Evolutionary conservation across 768 basidiomycete genomes (phyloP), one percentile per base, ranked within the genome.

Genomic region (Neoboletus subvelutipes): DNA sequence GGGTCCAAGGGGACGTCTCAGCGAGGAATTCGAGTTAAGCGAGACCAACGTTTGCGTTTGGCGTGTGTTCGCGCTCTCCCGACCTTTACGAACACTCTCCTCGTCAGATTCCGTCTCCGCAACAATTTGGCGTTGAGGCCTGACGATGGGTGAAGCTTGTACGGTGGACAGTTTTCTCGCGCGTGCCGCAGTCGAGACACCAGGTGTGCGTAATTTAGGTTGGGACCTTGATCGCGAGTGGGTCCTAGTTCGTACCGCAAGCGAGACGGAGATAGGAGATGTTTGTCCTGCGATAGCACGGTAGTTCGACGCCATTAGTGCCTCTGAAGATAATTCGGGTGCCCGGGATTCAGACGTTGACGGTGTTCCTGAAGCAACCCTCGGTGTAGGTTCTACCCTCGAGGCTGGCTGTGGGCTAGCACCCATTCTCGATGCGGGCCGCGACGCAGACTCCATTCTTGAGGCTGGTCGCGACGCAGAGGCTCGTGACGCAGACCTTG

Each of bases 141-240:
- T 64, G 10, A 67, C 58, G 6, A 67, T 24, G 10, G 70, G 71
- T 15, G 71, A 71, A 29, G 57, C 70, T 39, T 71, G 70, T 22
- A 71, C 70, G 4, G 64, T 73, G 0, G 70, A 71, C 33, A 73
- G 40, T 43, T 67, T 64, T 60, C 71, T 64, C 12, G 61, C 60
- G 39, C 47, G 62, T 36, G 40, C 42, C 0, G n/a, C 54, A 18
- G 56, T 45, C 12, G 57, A 41, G 11, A 54, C 41, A 31, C 40
- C 59, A 26, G 54, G 54, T n/a, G 52, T 20, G 3, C 54, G 59
- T 26, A 75, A 54, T 61, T 69, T 76, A 3, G 76, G 73, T 52
- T 77, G 76, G 3, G 76, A 78, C 48, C 54, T 61, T 5, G 75
- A 72, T 22, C 73, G 67, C 28, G 68, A 61, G 13, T 72, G 62